phyloP scores from a whole-genome alignment of 106 monocot species.

The Triglochin maritima region DNA sequence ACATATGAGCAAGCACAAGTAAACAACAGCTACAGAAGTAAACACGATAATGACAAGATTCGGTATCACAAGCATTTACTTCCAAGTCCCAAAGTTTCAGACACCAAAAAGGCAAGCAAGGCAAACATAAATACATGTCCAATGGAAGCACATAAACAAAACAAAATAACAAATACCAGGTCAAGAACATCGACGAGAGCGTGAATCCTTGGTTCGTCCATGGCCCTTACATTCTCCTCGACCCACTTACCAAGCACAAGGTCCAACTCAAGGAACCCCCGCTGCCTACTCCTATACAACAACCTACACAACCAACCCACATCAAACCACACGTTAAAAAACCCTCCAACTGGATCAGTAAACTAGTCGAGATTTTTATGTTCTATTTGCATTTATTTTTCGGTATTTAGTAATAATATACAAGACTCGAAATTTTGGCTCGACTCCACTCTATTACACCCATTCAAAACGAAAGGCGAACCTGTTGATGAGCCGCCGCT shows the following conservation, averaged over 20 bases:
- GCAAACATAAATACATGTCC: not conserved
- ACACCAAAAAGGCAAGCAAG: not conserved
- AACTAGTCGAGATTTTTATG: not conserved
- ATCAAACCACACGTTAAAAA: not conserved
- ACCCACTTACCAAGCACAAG: conserved; percentile 94
- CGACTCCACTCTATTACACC: no score
- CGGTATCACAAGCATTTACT: not conserved
- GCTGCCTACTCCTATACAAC: conserved; percentile 80
- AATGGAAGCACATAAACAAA: not conserved
- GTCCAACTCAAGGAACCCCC: conserved; percentile 92
- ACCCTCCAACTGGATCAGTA: not conserved
- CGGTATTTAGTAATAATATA: no score
- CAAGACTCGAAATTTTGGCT: no score
- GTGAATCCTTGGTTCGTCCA: conserved; percentile 73
- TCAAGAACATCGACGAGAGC: conserved; percentile 80
- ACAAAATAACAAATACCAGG: conserved; percentile 37
- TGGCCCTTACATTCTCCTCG: conserved; percentile 58
- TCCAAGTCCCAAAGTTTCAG: not conserved
- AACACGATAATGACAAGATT: not conserved
- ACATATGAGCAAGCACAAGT: not conserved
- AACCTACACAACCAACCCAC: conserved; percentile 23
- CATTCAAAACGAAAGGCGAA: conserved; percentile 2
- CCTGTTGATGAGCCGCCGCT: conserved; percentile 77
- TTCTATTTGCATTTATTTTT: no score
- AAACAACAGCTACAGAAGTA: not conserved